Conservation (phyloP, 768 basidiomycete species). For the Cystoderma amianthinum region DNA sequence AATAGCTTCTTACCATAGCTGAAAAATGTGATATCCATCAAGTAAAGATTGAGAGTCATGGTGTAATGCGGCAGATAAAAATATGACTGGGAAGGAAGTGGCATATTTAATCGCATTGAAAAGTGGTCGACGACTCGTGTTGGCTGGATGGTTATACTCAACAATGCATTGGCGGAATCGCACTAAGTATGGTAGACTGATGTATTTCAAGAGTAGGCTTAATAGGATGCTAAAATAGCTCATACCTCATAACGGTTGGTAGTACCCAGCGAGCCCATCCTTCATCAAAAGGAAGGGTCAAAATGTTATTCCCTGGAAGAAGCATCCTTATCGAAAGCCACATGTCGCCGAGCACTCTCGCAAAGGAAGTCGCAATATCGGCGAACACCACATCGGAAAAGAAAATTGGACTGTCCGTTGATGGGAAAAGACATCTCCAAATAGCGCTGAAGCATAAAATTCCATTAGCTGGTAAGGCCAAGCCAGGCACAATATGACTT, state of each 20-base stretch:
- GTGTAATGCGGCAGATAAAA: conserved; percentile 86
- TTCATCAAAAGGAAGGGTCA: conserved; percentile 52
- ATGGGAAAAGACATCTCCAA: conserved; percentile 68
- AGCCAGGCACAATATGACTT: too few species aligned
- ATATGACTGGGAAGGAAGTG: conserved; percentile 93
- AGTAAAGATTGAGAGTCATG: conserved; percentile 51
- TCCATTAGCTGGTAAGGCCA: too few species aligned
- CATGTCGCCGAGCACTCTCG: conserved; percentile 92
- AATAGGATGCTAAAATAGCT: neutral
- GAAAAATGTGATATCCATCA: conserved; percentile 73
- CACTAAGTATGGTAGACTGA: conserved; percentile 77
- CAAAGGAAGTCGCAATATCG: conserved; percentile 94
- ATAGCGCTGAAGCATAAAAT: conserved; percentile 43
- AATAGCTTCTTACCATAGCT: conserved; percentile 62
- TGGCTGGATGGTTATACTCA: conserved; percentile 64
- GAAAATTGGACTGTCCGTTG: conserved; percentile 52
- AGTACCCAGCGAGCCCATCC: conserved; percentile 71
- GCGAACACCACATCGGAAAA: conserved; percentile 94
- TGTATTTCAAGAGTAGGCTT: conserved; percentile 4
- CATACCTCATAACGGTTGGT: conserved; percentile 82
- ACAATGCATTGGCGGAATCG: conserved; percentile 92
- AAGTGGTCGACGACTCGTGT: conserved; percentile 65
- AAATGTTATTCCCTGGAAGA: conserved; percentile 73
- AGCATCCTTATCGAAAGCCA: conserved; percentile 88
- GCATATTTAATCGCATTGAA: conserved; percentile 96